Evolutionary conservation across 2,329 filamentous ascomycete genomes (phyloP).

Genomic region (Neoascochyta sp.): DNA sequence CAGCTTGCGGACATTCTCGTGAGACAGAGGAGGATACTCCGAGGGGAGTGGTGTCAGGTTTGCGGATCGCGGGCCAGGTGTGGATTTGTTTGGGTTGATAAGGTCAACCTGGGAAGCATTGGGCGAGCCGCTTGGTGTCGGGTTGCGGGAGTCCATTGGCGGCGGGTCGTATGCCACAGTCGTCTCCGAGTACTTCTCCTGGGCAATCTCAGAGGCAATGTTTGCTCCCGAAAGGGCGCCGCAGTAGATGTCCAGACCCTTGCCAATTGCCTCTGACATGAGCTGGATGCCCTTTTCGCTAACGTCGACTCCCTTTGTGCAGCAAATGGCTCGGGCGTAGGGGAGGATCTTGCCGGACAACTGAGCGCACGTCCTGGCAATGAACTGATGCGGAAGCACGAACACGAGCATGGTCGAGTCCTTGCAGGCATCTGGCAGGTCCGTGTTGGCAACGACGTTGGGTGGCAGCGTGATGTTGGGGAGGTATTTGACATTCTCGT

Average conservation of each 20-base stretch:
- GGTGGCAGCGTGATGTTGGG: conserved; percentile 77
- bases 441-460: conserved; percentile 82
- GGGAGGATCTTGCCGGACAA: conserved; percentile 86
- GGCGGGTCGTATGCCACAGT: conserved; percentile 96
- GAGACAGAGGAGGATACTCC: conserved; percentile 83
- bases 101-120: conserved; percentile 49
- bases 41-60: conserved; percentile 71
- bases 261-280: conserved; percentile 92
- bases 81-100: conserved; percentile 50
- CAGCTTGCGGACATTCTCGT: conserved; percentile 74
- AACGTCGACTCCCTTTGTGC: conserved; percentile 97
- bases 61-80: conserved; percentile 60
- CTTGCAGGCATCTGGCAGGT: conserved; percentile 73
- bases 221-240: conserved; percentile 94
- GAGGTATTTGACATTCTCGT: conserved; percentile 98
- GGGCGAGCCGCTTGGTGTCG: conserved; percentile 56
- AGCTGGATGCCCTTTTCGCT: conserved; percentile 79
- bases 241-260: conserved; percentile 90
- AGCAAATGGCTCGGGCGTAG: conserved; percentile 89
- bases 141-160: conserved; percentile 75
- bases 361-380: conserved; percentile 77
- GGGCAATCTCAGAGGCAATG: conserved; percentile 90
- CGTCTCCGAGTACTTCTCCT: conserved; percentile 95
- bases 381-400: conserved; percentile 96
- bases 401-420: conserved; percentile 88